These are phyloP conservation scores for Trichophyton verrucosum DNA, from an alignment of 2,329 filamentous ascomycete species.

Conservation along the genomic window DNA sequence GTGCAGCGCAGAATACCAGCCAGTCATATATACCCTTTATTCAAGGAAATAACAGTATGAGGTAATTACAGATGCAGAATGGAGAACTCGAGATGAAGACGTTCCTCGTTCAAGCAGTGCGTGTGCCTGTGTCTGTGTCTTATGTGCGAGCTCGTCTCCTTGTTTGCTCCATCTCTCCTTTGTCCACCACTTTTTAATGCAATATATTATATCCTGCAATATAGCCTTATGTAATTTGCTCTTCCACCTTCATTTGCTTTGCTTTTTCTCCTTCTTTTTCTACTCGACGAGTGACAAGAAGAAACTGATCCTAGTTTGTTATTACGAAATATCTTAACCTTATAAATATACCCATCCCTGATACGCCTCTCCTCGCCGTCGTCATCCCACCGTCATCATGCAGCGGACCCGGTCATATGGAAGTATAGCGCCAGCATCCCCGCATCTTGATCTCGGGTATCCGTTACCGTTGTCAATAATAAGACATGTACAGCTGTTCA, in stretches of 20 bases:
- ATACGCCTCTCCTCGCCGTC: not conserved
- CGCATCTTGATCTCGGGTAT: too few relatives aligned
- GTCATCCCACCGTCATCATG: not conserved
- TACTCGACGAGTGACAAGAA: not conserved
- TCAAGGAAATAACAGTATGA: too few relatives aligned
- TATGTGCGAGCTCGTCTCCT: not conserved
- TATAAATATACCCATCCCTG: not conserved
- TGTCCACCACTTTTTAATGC: not conserved
- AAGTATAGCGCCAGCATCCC: too few relatives aligned
- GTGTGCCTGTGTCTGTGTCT: too few relatives aligned
- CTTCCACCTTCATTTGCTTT: not conserved
- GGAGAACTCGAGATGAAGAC: not conserved
- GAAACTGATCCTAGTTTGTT: not conserved
- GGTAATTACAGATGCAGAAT: not conserved
- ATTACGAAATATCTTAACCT: not conserved
- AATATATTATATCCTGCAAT: not conserved
- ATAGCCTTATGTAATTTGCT: conserved; percentile 2
- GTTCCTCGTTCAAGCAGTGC: too few relatives aligned
- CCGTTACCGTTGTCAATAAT: too few relatives aligned
- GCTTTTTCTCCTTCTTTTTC: not conserved
- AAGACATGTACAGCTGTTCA: too few relatives aligned
- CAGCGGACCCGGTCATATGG: too few relatives aligned
- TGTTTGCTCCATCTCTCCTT: not conserved
- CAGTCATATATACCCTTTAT: not conserved
- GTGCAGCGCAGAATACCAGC: not conserved